These are phyloP conservation scores for Strobilomyces confusus DNA, from an alignment of 768 basidiomycete species.

Conservation along the genomic window DNA sequence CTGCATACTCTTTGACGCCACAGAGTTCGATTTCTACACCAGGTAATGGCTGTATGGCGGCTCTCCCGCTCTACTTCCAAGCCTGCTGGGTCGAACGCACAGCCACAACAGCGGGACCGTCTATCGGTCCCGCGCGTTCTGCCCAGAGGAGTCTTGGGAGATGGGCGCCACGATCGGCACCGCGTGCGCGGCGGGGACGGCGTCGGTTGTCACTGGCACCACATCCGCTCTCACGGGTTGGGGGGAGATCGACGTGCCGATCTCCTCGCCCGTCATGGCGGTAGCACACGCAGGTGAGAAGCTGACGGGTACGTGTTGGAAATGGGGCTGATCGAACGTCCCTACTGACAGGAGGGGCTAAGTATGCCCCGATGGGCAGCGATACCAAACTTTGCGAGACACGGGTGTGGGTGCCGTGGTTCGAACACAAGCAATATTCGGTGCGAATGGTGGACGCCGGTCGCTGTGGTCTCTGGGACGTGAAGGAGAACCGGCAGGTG, in stretches of 20 bases:
- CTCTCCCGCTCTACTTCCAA: constrained; percentile 11
- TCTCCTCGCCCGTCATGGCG: constrained; percentile 12
- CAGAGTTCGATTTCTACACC: too few species aligned
- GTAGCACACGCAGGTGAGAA: constrained; percentile 12
- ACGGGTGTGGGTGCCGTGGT: constrained; percentile 21
- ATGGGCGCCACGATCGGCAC: constrained; percentile 14
- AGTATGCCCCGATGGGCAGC: constrained; percentile 4
- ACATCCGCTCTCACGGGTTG: constrained; percentile 3
- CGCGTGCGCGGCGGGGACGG: too few species aligned
- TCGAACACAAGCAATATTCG: constrained; percentile 18
- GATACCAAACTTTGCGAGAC: constrained; percentile 13
- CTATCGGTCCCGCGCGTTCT: constrained; percentile 13
- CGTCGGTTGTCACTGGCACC: constrained; percentile 13
- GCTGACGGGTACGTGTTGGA: too few species aligned
- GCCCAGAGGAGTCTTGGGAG: constrained; percentile 17
- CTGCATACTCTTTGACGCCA: too few species aligned
- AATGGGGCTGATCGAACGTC: background rate
- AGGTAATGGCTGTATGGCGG: too few species aligned
- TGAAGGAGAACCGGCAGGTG: constrained; percentile 8
- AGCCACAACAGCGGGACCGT: constrained; percentile 5
- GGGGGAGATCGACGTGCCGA: background rate
- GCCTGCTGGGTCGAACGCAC: constrained; percentile 11
- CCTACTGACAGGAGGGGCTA: constrained; percentile 3
- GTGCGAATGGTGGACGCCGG: constrained; percentile 8
- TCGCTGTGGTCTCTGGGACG: constrained; percentile 16